phyloP scores from a whole-genome alignment of 371 early-diverging fungal species.

The Mortierella sp. region DNA sequence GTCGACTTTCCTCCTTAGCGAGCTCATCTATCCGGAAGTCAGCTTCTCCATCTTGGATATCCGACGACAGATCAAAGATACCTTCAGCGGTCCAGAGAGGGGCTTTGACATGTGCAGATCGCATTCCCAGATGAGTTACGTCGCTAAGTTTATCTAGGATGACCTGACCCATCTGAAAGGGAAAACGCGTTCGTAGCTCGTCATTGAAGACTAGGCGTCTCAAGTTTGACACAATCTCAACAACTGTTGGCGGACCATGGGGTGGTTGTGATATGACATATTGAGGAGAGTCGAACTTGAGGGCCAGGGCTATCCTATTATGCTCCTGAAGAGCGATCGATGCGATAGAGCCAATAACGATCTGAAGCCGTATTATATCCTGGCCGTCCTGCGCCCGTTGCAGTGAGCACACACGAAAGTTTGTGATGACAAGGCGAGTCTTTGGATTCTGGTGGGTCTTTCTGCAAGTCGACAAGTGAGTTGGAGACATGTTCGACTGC shows the following conservation, averaged over 20 bases:
- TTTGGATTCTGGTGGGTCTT: neutral
- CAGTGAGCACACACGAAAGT: conserved; percentile 34
- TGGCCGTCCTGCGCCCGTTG: neutral
- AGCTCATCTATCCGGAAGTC: no score
- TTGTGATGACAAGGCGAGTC: conserved; percentile 24
- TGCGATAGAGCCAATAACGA: conserved; percentile 23
- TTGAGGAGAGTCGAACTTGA: conserved; percentile 34
- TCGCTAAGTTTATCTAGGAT: neutral
- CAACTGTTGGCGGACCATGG: conserved; percentile 12
- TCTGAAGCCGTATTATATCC: conserved; percentile 7
- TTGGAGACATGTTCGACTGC: no score
- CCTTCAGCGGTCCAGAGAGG: conserved; percentile 42
- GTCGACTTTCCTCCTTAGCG: neutral
- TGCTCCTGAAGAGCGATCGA: conserved; percentile 20
- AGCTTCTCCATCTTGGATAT: neutral
- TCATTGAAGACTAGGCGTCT: conserved; percentile 16
- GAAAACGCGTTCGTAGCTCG: conserved; percentile 13
- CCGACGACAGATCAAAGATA: conserved; percentile 13
- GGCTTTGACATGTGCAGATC: neutral
- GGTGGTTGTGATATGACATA: conserved; percentile 24
- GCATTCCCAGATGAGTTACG: no score
- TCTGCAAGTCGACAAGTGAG: neutral
- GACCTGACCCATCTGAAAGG: conserved; percentile 19
- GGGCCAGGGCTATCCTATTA: conserved; percentile 12
- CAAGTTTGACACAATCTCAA: conserved; percentile 20